Percentiles rank a stretch among this genome's conserved stretches.
Evolutionary conservation across 2,329 filamentous ascomycete genomes (phyloP).

Genomic region (Lecanoromycetidae sp.): DNA sequence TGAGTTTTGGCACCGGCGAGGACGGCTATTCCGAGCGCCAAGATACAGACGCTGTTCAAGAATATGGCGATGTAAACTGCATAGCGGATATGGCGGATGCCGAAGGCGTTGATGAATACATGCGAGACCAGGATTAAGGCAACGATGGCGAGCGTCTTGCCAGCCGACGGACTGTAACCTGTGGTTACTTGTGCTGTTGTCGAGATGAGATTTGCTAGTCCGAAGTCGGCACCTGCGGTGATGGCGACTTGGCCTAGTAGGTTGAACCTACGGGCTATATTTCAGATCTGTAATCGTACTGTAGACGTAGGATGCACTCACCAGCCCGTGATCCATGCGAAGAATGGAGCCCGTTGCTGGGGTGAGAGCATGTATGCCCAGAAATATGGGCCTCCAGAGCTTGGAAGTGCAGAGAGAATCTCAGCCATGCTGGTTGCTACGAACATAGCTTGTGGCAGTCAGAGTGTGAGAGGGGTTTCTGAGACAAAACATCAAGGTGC

Average conservation of each 20-base stretch:
- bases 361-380: conserved; percentile 48
- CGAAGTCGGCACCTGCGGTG: conserved; percentile 37
- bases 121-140: conserved; percentile 44
- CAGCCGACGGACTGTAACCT: conserved; percentile 33
- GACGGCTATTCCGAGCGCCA: conserved; percentile 42
- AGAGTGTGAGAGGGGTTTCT: not conserved
- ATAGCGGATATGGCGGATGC: conserved; percentile 41
- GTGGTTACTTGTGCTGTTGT: conserved; percentile 34
- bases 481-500: too few relatives aligned
- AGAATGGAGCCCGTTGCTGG: conserved; percentile 33
- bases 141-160: conserved; percentile 45
- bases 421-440: conserved; percentile 35
- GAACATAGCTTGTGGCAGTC: conserved; percentile 29
- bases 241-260: conserved; percentile 38
- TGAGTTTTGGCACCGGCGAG: conserved; percentile 45
- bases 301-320: not conserved
- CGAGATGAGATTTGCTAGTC: conserved; percentile 35
- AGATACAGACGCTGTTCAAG: conserved; percentile 42
- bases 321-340: conserved; percentile 39
- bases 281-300: too few relatives aligned
- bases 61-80: conserved; percentile 46
- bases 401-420: conserved; percentile 44
- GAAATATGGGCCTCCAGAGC: conserved; percentile 47
- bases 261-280: conserved; percentile 30
- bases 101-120: conserved; percentile 46